Percentiles rank a stretch among this genome's conserved stretches.
phyloP scores from a whole-genome alignment of 148 eudicot genomes.

The Persicaria tinctoria region DNA sequence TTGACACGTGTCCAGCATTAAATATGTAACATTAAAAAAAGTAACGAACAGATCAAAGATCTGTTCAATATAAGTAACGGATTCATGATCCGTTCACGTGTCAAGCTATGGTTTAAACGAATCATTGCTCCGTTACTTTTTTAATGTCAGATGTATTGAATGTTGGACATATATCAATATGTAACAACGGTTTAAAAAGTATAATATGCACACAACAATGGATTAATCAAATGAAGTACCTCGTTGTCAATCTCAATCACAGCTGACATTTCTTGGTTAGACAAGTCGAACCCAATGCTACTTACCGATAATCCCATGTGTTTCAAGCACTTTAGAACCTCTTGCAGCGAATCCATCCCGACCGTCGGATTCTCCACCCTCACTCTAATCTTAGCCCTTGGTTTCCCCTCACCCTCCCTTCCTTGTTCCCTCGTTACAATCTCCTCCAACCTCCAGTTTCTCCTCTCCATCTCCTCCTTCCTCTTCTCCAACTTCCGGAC shows the following conservation, averaged over 20 bases:
- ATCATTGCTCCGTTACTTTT: no score
- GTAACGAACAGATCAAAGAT: no score
- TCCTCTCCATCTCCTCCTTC: slow-evolving; percentile 25
- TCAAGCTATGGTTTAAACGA: no score
- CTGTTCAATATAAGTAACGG: no score
- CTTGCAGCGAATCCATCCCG: slow-evolving; percentile 38
- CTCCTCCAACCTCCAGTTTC: slow-evolving; percentile 15
- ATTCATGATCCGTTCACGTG: no score
- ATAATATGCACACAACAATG: background rate
- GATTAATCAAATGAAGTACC: slow-evolving; percentile 14
- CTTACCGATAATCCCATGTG: slow-evolving; percentile 16
- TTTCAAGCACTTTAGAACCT: slow-evolving; percentile 30
- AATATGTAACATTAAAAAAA: no score
- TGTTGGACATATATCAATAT: no score
- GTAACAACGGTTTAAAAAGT: no score
- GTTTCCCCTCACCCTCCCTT: slow-evolving; percentile 14
- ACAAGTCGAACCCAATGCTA: slow-evolving; percentile 22
- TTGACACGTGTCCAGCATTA: no score
- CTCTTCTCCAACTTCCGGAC: slow-evolving; percentile 16
- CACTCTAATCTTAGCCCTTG: slow-evolving; percentile 14
- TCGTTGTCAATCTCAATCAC: slow-evolving; percentile 21
- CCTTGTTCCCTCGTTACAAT: background rate
- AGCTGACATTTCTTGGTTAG: slow-evolving; percentile 26
- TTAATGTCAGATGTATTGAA: no score
- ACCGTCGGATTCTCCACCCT: slow-evolving; percentile 27